phyloP scores from a whole-genome alignment of 225 moss, liverwort and hornwort species.

The Pleurozium schreberi region DNA sequence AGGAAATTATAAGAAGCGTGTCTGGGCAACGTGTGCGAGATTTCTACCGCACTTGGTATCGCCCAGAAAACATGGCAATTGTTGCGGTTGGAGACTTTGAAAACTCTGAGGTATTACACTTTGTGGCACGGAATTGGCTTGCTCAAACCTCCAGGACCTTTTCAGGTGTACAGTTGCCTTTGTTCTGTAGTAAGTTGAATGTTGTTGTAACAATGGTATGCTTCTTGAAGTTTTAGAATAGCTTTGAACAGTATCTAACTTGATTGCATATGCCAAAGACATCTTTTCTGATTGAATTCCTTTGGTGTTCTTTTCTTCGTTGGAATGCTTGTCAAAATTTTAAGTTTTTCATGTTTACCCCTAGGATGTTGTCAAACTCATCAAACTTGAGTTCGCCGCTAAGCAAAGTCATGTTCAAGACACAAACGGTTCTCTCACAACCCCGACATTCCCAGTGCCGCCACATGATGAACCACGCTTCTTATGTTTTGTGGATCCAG shows the following conservation, averaged over 20 bases:
- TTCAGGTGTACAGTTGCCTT: neutral
- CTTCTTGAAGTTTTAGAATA: neutral
- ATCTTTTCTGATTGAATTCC: neutral
- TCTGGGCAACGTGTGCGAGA: slow-evolving; percentile 51
- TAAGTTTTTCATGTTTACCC: neutral
- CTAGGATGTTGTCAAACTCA: slow-evolving; percentile 67
- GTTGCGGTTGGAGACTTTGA: slow-evolving; percentile 76
- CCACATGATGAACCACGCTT: slow-evolving; percentile 61
- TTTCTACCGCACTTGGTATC: slow-evolving; percentile 71
- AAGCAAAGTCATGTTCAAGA: slow-evolving; percentile 21
- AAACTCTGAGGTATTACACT: slow-evolving; percentile 36
- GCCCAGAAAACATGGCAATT: slow-evolving; percentile 65
- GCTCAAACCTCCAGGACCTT: neutral
- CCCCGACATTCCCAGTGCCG: slow-evolving; percentile 48
- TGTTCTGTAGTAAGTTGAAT: neutral
- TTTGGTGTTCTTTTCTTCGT: neutral
- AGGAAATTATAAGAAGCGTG: slow-evolving; percentile 50
- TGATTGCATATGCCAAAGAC: neutral
- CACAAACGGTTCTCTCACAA: slow-evolving; percentile 2
- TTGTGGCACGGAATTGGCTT: neutral
- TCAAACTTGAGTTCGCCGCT: slow-evolving; percentile 48
- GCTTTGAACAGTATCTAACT: neutral
- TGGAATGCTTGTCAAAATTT: neutral
- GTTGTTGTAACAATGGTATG: neutral
- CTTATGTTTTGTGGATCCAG: slow-evolving; percentile 66